These are phyloP conservation scores for Meyerozyma elateridarum DNA, from an alignment of 1,139 yeast species.

Conservation along the genomic window DNA sequence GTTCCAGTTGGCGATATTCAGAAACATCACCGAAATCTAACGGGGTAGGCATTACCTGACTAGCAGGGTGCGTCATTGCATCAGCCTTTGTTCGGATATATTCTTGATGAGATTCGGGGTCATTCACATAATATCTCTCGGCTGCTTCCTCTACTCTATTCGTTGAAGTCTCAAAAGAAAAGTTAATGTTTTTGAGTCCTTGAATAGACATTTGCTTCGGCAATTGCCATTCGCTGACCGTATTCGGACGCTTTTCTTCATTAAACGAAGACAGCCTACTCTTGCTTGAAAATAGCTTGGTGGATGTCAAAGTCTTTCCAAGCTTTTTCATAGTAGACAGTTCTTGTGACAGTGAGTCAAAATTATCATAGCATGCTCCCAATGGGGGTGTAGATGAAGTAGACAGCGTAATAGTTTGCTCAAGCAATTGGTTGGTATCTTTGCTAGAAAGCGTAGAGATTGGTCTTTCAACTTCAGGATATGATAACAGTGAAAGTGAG, in stretches of 20 bases:
- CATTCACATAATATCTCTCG: background rate
- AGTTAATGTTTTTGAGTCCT: constrained; percentile 3
- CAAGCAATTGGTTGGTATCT: constrained; percentile 1
- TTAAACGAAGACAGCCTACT: background rate
- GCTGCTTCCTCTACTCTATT: background rate
- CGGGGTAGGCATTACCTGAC: constrained; percentile 1
- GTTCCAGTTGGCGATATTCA: background rate
- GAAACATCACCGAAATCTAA: constrained; percentile 2
- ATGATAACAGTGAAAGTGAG: too few species aligned
- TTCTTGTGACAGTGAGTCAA: too few species aligned
- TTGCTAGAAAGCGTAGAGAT: constrained; percentile 1
- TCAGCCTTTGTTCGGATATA: background rate
- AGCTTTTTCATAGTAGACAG: constrained; percentile 1
- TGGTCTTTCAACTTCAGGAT: background rate
- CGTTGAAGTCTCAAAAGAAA: constrained; percentile 1
- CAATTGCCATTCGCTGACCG: background rate
- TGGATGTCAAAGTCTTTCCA: constrained; percentile 3
- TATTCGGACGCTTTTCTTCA: background rate
- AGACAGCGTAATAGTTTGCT: background rate
- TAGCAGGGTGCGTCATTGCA: background rate
- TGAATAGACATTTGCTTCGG: constrained; percentile 1
- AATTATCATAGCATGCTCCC: background rate
- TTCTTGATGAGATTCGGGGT: background rate
- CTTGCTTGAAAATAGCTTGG: background rate
- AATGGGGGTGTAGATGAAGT: background rate